phyloP scores from a whole-genome alignment of 2,329 filamentous ascomycete species.

The Paecilomyces sp. region DNA sequence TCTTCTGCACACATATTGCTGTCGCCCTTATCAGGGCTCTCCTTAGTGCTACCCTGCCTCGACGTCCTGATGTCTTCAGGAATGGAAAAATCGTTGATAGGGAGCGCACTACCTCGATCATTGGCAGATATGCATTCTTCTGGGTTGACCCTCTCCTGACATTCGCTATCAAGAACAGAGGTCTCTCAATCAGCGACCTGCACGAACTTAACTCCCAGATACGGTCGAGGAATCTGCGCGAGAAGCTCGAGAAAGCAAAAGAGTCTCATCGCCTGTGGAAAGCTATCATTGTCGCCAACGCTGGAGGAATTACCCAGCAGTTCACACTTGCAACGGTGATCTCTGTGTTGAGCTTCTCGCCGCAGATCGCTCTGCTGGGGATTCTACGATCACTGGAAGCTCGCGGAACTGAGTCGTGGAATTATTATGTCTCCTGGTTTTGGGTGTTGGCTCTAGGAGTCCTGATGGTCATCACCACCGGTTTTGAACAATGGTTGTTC shows the following conservation, averaged over 20 bases:
- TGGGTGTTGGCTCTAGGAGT: constrained; percentile 59
- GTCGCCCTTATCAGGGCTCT: constrained; percentile 22
- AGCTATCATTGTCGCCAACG: constrained; percentile 53
- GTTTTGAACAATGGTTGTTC: constrained; percentile 56
- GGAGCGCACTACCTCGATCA: constrained; percentile 53
- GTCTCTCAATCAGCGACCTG: constrained; percentile 56
- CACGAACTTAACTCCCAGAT: constrained; percentile 51
- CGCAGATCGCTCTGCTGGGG: constrained; percentile 60
- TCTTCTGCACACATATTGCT: constrained; percentile 45
- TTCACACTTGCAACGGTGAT: constrained; percentile 49
- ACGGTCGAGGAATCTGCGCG: constrained; percentile 47
- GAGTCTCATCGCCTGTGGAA: constrained; percentile 46
- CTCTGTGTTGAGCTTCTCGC: constrained; percentile 56
- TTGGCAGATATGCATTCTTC: constrained; percentile 55
- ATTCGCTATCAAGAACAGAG: constrained; percentile 51
- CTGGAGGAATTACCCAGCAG: constrained; percentile 48
- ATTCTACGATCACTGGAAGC: constrained; percentile 60
- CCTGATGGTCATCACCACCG: constrained; percentile 47
- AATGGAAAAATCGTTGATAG: constrained; percentile 54
- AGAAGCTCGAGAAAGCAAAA: constrained; percentile 35
- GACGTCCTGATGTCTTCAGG: constrained; percentile 59
- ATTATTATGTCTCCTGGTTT: constrained; percentile 52
- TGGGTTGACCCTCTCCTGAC: constrained; percentile 54
- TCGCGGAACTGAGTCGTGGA: constrained; percentile 38
- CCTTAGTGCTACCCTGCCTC: constrained; percentile 50